Evolutionary conservation across 2,329 filamentous ascomycete species (phyloP), one percentile per base, ranked within the genome.

Genomic region (Colletotrichum agaves): DNA sequence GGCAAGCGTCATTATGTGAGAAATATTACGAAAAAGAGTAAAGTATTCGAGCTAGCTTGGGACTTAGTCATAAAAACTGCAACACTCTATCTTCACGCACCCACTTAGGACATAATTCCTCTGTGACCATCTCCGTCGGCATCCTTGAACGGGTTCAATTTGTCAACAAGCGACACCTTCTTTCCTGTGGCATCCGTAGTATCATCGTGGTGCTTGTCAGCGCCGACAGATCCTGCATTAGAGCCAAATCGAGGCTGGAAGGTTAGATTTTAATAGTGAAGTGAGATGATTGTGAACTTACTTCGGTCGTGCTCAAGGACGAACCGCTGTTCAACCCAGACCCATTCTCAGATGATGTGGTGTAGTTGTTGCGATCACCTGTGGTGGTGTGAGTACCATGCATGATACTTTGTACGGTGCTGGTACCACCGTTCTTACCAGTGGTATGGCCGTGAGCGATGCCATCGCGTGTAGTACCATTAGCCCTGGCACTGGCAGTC

Each of bases 111-210:
- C 58, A 74, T 66, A 2, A 74, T 69, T 2, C 72, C 72, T 59
- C 69, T 73, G 67, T 74, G 72, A 0, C 72, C 72, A 21, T 74
- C 72, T 1, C 71, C 69, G 60, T 74, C 72, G 1, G 72, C 65
- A 19, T 74, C 72, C 64, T 71, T 72, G 56, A 72, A 70, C 0
- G 72, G 72, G 64, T 74, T 72, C 12, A 74, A 2, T 62, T 70
- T 72, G 37, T 74, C 72, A n/a, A 67, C 63, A 6, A 74, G 13
- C 0, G 72, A 73, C 1, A 59, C 17, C 61, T 72, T 71, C 43
- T 66, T 69, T 15, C 63, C 66, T 3, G 41, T 43, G 1, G 66
- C 5, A 13, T 69, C 63, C 1, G 27, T 19, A n/a, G 2, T 19
- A 5, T 37, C 35, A 31, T 23, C 11, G 19, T 61, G 47, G 8